A percentile compares a stretch with the other conserved stretches of the same genome.
Evolutionary conservation across 495 filamentous ascomycete genomes (phyloP).

Genomic region (Paragyromitra xinjiangensis): DNA sequence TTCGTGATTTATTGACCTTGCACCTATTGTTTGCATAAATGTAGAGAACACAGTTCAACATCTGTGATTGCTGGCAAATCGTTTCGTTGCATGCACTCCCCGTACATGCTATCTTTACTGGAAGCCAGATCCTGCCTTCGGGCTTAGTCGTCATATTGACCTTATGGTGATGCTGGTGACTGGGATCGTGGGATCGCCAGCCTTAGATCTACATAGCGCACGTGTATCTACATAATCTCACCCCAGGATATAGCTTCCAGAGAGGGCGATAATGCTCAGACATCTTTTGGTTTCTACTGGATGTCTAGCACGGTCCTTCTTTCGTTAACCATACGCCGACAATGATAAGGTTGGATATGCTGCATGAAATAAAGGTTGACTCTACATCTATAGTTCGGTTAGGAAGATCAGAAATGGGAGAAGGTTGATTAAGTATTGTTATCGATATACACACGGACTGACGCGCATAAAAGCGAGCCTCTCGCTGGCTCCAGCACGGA

Average conservation of each 20-base stretch:
- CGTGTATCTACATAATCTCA: constrained; percentile 27
- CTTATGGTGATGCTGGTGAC: not conserved
- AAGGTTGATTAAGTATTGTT: not conserved
- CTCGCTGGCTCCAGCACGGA: not conserved
- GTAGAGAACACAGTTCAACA: not conserved
- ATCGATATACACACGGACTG: not conserved
- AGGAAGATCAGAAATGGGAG: not conserved
- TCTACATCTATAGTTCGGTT: not conserved
- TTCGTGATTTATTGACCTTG: constrained; percentile 10
- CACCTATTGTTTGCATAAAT: not conserved
- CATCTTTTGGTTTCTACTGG: not conserved
- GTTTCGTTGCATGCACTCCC: not conserved
- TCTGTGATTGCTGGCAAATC: not conserved
- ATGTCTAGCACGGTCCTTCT: constrained; percentile 7
- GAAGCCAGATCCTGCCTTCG: not conserved
- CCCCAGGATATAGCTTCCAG: constrained; percentile 5
- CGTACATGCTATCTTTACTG: not conserved
- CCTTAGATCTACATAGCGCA: constrained; percentile 21
- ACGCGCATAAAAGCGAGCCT: not conserved
- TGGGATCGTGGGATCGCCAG: constrained; percentile 5
- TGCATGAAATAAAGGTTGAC: not conserved
- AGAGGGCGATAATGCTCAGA: not conserved
- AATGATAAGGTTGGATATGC: not conserved
- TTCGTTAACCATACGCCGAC: not conserved
- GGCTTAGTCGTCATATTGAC: constrained; percentile 1